A percentile compares a stretch with the other conserved stretches of the same genome.
Evolutionary conservation across 2,329 filamentous ascomycete genomes (phyloP).

Genomic region (Pyrenophora seminiperda): DNA sequence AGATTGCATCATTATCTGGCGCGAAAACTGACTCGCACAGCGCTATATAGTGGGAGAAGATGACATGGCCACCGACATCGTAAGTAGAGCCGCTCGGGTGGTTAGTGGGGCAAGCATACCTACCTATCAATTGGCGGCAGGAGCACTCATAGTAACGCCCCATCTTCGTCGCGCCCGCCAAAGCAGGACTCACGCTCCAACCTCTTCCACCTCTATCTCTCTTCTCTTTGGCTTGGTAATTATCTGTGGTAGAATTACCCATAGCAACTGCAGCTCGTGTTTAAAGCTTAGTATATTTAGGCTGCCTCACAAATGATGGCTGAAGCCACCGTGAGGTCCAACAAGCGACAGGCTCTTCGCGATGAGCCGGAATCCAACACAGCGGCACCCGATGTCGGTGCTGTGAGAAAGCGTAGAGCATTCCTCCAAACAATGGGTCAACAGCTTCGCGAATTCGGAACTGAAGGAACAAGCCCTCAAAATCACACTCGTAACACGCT

Average conservation of each 20-base stretch:
- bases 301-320: constrained; percentile 16
- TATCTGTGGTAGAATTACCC: not conserved
- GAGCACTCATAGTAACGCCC: not conserved
- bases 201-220: not conserved
- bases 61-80: no score
- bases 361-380: constrained; percentile 11
- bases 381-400: constrained; percentile 5
- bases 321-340: constrained; percentile 18
- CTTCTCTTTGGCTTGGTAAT: not conserved
- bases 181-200: not conserved
- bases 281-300: not conserved
- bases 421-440: constrained; percentile 36
- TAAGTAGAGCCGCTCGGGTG: no score
- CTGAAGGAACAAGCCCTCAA: constrained; percentile 28
- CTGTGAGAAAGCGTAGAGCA: constrained; percentile 25
- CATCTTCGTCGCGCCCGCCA: not conserved
- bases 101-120: no score
- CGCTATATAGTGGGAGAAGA: no score
- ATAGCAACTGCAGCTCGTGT: not conserved
- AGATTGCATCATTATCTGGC: no score
- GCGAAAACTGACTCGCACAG: no score
- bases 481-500: constrained; percentile 25
- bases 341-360: constrained; percentile 21
- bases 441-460: constrained; percentile 33
- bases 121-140: no score